Base-by-base conservation (phyloP, 2,329 filamentous ascomycete species). In the Trichoderma koningiopsis region DNA sequence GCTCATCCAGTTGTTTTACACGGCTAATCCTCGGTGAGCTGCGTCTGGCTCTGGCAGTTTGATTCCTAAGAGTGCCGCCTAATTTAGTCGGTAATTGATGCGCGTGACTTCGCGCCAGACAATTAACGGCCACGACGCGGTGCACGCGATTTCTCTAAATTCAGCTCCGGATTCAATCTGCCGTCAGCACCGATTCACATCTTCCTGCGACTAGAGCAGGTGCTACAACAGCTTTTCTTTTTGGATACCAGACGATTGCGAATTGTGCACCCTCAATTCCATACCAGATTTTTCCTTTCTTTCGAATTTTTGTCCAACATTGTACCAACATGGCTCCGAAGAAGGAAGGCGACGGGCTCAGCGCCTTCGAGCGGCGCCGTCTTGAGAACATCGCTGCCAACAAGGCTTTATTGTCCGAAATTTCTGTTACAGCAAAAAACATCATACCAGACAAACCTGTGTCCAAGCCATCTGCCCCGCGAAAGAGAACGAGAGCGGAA, bases 331-430 rank as follows among this genome's bases (percentile, higher is more conserved):
- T 89, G 86, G 79, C 85, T 1, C 77, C 81, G 1, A 80, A 81
- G 19, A 81, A 79, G 27, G 81, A 83, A 52, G 79, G 79, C 16
- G 76, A 74, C 27, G 85, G 75, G 43, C 83, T 96, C 74, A 96
- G 92, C 79, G 92, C 93, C 49, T 97, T 97, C 79, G 94, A 97
- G 83, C 89, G 90, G 75, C 89, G 92, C 73, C 87, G 94, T 0
- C 87, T 93, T 19, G 93, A 94, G 71, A 97, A 97, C 73, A 96
- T 97, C 52, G 92, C 91, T 0, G 90, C 92, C 66, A 96, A 96
- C 74, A 91, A 95, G 79, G 92, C 91, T 0, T 77, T 97, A 0
- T 81, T 97, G 0, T 92, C 92, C 70, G 91, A 94, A 70, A 87
- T 97, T 1, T 90, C 91, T 2, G 88, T 88, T 2, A 87, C 91